These are phyloP conservation scores for Fragilaria crotonensis DNA, from an alignment of 108 stramenopile species.

Conservation along the genomic window DNA sequence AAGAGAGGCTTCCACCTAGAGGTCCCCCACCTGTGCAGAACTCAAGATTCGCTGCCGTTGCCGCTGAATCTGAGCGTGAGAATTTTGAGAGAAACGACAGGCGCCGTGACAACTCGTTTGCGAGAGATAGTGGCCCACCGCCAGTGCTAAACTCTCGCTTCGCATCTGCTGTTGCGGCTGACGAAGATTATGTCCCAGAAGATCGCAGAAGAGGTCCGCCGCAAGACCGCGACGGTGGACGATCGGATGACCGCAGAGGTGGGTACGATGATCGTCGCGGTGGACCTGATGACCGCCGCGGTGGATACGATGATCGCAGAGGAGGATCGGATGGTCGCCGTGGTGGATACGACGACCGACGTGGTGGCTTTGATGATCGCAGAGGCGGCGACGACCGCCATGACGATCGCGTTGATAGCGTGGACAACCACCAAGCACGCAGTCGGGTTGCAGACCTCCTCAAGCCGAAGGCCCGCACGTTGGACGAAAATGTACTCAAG, in stretches of 20 bases:
- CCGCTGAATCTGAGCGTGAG: conserved; percentile 28
- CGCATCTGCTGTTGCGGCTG: conserved; percentile 41
- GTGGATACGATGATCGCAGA: conserved; percentile 28
- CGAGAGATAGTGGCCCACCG: conserved; percentile 36
- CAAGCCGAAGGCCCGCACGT: conserved; percentile 25
- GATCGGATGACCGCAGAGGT: conserved; percentile 24
- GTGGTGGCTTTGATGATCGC: conserved; percentile 17
- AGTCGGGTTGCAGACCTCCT: conserved; percentile 22
- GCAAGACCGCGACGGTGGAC: conserved; percentile 2
- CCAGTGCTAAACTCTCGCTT: conserved; percentile 37
- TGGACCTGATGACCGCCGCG: conserved; percentile 19
- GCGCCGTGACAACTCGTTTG: conserved; percentile 19
- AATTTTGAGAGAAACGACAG: conserved; percentile 22
- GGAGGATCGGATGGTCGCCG: conserved; percentile 7
- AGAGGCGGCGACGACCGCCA: conserved; percentile 15
- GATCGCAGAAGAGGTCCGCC: conserved; percentile 8
- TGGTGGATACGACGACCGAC: conserved; percentile 6
- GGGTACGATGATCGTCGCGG: conserved; percentile 31
- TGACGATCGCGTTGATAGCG: conserved; percentile 1
- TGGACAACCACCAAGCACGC: conserved; percentile 1
- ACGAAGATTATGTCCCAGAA: conserved; percentile 25
- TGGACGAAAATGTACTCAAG: conserved; percentile 36
- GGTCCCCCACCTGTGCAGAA: conserved; percentile 49
- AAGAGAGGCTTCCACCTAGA: conserved; percentile 23
- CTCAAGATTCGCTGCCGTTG: conserved; percentile 57